A percentile compares a stretch with the other conserved stretches of the same genome.
phyloP scores from a whole-genome alignment of 495 filamentous ascomycete species.

The Penicillium paradoxum region DNA sequence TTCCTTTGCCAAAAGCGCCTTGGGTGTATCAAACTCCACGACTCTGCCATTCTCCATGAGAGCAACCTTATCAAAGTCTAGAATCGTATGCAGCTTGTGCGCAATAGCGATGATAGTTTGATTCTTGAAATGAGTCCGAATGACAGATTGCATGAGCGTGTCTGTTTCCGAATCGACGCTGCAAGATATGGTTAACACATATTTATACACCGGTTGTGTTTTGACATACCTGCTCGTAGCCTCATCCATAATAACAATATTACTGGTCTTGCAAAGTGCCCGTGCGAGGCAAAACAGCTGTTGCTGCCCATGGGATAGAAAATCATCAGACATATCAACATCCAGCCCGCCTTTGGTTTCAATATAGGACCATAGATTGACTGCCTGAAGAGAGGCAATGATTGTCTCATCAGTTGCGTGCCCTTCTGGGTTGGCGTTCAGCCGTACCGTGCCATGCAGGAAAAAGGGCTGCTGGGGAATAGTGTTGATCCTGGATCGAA shows the following conservation, averaged over 20 bases:
- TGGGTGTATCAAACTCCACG: constrained; percentile 27
- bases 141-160: constrained; percentile 27
- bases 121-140: constrained; percentile 25
- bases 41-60: constrained; percentile 29
- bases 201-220: neutral
- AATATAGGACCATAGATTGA: constrained; percentile 37
- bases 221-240: constrained; percentile 35
- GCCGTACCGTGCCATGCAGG: constrained; percentile 37
- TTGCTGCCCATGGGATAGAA: constrained; percentile 41
- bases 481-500: constrained; percentile 35
- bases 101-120: constrained; percentile 33
- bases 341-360: constrained; percentile 38
- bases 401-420: constrained; percentile 32
- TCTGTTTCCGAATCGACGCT: constrained; percentile 33
- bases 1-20: constrained; percentile 15
- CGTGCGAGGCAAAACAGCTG: constrained; percentile 47
- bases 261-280: constrained; percentile 26
- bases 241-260: constrained; percentile 44
- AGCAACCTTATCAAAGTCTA: constrained; percentile 33
- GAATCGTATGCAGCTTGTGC: constrained; percentile 31
- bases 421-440: constrained; percentile 40
- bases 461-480: constrained; percentile 49
- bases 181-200: neutral
- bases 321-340: constrained; percentile 29
- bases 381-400: constrained; percentile 30